Base-by-base conservation (phyloP, 441 rosid species). In the Erysimum cheiri region DNA sequence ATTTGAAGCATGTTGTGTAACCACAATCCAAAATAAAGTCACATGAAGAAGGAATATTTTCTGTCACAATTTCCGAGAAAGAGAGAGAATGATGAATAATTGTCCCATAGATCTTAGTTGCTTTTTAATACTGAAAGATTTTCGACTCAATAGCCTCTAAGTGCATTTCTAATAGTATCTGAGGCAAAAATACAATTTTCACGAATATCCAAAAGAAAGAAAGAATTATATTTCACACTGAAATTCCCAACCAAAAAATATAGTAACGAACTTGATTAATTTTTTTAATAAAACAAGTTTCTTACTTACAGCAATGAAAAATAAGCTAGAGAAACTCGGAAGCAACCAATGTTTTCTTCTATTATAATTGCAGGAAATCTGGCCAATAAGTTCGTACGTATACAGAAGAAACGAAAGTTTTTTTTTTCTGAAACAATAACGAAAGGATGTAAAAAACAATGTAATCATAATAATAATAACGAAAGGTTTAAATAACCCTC, bases 41-140 rank as follows among this genome's bases (percentile, higher is more conserved):
- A 75, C 79, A 75, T 75, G 79, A 64, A 40, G 62, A 64, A 64
- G 53, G 79, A 75, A 75, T 75, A 75, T 64, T 69, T 69, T 61
- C 36, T 65, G 69, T 17, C 67, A 64, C 55, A 61, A 33, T 40
- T 29, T 22, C 36, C 39, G 52, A 47, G 52, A 47, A 67, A 40
- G 55, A 50, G 69, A 60, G 36, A 53, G 58, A 69, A 75, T 69
- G 78, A 48, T 69, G 60, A 57, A 69, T 48, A 56, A 63, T 63
- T 63, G 66, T 62, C 54, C 8, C 60, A 29, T 19, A 19, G 22
- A 19, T 19, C 22, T 19, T 19, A 19, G 22, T 19, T 19, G 22
- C 22, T 19, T 19, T 19, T 19, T 19, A 19, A 19, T 19, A 19
- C 22, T 19, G 22, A 19, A 19, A 19, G 22, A 19, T 19, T 19